Conservation (phyloP, 1,139 yeast species). For the Candida smagusa region DNA sequence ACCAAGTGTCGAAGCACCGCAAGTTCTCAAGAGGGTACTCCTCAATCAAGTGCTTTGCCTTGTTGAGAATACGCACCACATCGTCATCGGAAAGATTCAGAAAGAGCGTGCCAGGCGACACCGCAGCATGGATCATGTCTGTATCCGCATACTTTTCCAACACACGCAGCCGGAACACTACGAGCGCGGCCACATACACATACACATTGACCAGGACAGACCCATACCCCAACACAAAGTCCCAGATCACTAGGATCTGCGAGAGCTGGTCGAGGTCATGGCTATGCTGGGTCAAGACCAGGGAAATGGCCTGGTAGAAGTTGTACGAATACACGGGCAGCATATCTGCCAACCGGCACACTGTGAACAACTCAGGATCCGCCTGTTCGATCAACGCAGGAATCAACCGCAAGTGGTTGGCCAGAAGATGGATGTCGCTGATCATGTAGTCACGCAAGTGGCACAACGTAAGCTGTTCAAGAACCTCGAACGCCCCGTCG, state of each 20-base stretch:
- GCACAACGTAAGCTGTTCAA: constrained; percentile 57
- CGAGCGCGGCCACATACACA: constrained; percentile 53
- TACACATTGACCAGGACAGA: constrained; percentile 47
- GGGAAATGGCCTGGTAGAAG: constrained; percentile 65
- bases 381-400: constrained; percentile 54
- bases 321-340: constrained; percentile 35
- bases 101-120: constrained; percentile 35
- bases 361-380: constrained; percentile 51
- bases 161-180: constrained; percentile 40
- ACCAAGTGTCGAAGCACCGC: constrained; percentile 30
- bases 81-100: constrained; percentile 28
- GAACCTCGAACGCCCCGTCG: constrained; percentile 40
- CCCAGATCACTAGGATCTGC: constrained; percentile 61
- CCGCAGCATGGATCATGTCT: constrained; percentile 43
- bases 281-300: constrained; percentile 72
- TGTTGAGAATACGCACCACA: constrained; percentile 34
- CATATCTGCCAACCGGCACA: constrained; percentile 40
- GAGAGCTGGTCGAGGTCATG: constrained; percentile 60
- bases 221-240: constrained; percentile 50
- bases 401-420: constrained; percentile 62
- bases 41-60: constrained; percentile 29
- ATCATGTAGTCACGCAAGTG: constrained; percentile 86
- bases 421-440: constrained; percentile 60
- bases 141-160: constrained; percentile 33
- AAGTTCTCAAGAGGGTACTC: constrained; percentile 21